Evolutionary conservation across 352 stramenopile genomes (phyloP), one percentile per base, ranked within the genome.

Genomic region (Peronospora belbahrii): DNA sequence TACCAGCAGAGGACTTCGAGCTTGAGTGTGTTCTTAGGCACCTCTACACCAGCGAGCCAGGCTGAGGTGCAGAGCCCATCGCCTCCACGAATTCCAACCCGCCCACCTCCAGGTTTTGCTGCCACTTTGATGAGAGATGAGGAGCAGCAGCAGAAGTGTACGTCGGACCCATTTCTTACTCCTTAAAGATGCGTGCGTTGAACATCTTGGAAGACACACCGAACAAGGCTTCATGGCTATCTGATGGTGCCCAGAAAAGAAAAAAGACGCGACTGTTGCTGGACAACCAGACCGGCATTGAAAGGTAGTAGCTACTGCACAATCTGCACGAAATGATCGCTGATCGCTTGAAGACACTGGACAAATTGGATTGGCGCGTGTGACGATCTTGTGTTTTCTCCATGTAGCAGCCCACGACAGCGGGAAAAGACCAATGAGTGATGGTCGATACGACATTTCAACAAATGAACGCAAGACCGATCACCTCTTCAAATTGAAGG

Each of bases 1-100:
- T 91, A 89, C 51, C 74, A 85, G 48, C 74, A 84, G 22, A 63
- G 74, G 18, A 63, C 67, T 24, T 91, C 80, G 40, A 91, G 76
- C 56, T 60, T 91, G 48, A 91, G 75, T 24, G 62, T 74, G 2
- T 81, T 91, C 36, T 64, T 91, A 30, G 47, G 43, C 10, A 40
- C 56, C 0, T 54, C 62, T 11, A 60, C 62, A 39, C 44, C 59
- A 43, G 52, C 36, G 24, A 67, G 18, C 15, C 52, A 48, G 40
- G 51, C 4, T 53, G 50, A 58, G 30, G 55, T 35, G 39, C 64
- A 55, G 19, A 56, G 56, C 23, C 59, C 35, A 28, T 65, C 31
- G 54, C 42, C 59, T 24, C 27, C 62, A 14, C 38, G 72, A 38
- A 34, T 65, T 28, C 31, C 59, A 11, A 32, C 57, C 15, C 64